Percentiles rank a stretch among this genome's conserved stretches.
Conservation (phyloP, 176 grass and related monocot species). For the Chloris gayana region DNA sequence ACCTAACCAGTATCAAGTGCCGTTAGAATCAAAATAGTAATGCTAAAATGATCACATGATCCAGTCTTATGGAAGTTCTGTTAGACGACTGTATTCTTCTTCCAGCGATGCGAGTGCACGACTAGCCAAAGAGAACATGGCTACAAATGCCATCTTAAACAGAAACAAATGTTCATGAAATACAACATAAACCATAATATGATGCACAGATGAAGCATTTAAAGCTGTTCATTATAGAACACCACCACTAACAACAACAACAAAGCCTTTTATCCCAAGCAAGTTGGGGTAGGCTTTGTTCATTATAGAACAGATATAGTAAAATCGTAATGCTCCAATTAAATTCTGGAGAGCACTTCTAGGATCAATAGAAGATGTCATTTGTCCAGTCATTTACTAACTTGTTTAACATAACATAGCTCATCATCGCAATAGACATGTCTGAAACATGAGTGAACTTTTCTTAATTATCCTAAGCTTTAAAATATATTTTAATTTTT, state of each 20-base stretch:
- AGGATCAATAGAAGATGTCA: conserved; percentile 7
- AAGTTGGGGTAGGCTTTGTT: no score
- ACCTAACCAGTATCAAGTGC: background rate
- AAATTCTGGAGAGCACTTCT: background rate
- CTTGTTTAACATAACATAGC: background rate
- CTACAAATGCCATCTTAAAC: background rate
- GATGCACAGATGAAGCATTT: no score
- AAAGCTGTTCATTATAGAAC: background rate
- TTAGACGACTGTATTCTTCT: background rate
- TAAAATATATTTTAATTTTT: conserved; percentile 4
- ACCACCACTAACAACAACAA: no score
- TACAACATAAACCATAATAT: background rate
- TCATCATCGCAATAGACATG: background rate
- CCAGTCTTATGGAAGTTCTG: background rate
- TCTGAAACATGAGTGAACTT: conserved; percentile 14
- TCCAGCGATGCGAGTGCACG: background rate
- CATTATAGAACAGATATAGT: background rate
- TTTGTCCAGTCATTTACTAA: conserved; percentile 15
- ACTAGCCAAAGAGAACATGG: background rate
- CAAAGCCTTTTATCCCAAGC: no score
- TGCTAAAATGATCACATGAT: background rate
- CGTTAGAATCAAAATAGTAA: conserved; percentile 1
- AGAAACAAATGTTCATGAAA: background rate
- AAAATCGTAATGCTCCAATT: background rate
- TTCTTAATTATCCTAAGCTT: background rate